Evolutionary conservation across 345 rosid species (phyloP), one percentile per base, ranked within the genome.

Genomic region (Eucalyptus sp.): DNA sequence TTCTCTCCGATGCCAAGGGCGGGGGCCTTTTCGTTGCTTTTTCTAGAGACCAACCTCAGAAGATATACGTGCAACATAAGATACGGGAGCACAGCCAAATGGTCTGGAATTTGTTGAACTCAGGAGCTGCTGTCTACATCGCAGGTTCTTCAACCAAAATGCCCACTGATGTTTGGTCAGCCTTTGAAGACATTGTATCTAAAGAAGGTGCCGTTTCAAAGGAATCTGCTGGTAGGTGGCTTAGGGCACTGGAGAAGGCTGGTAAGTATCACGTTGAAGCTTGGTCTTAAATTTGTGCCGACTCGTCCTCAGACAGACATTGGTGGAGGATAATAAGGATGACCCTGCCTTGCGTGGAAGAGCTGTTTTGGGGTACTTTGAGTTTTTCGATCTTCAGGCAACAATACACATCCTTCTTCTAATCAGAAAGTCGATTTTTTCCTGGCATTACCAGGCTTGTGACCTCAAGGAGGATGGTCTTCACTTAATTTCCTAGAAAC

Each of bases 61-160:
- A 98, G 93, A 92, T 97, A 87, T 98, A 96, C 87, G 99, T 98
- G 92, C 99, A 97, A 89, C 97, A 98, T 85, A 97, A 94, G 90
- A 93, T 97, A 93, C 91, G 89, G 64, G 97, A 96, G 88, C 93
- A 94, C 52, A 92, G 98, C 86, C 86, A 89, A 83, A 91, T 49
- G 92, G 91, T 97, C 48, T 95, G 98, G 99, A 91, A 92, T 89
- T 89, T 96, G 90, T 91, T 97, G 79, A 90, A 89, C 10, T 89
- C 89, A 14, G 97, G 98, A 12, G 99, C 98, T 52, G 92, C 97
- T 2, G 64, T 98, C 60, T 98, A 97, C 60, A 93, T 98, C 29
- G 98, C 98, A 1, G 99, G 99, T 33, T 97, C 99, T 9, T 94
- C 99, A 25, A 97, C 98, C 50, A 97, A 97, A 91, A 98, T 98